Conservation (phyloP, 164 flowering plant species). For the Annona cherimola region DNA sequence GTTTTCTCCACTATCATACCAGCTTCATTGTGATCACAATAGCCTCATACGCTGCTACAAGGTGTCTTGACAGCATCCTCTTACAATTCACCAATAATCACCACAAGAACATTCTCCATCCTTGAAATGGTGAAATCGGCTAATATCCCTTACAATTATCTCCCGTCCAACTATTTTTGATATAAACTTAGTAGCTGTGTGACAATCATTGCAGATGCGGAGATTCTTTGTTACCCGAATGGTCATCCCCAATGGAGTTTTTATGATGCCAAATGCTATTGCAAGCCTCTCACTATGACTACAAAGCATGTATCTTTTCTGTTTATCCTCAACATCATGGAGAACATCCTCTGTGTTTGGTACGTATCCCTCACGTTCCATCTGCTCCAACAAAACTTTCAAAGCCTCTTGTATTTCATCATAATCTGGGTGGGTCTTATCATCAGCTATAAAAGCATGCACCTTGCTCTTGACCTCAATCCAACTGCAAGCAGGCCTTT, state of each 20-base stretch:
- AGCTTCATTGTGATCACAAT: no score
- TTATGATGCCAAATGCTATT: constrained; percentile 62
- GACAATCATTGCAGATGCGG: constrained; percentile 69
- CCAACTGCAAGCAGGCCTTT: constrained; percentile 86
- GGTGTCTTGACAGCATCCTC: no score
- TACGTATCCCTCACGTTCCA: constrained; percentile 73
- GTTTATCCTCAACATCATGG: constrained; percentile 76
- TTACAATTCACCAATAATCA: constrained; percentile 45
- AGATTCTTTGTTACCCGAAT: constrained; percentile 65
- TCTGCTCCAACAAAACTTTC: constrained; percentile 41
- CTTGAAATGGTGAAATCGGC: constrained; percentile 67
- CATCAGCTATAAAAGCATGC: constrained; percentile 68
- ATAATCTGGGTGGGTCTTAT: constrained; percentile 61
- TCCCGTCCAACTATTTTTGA: constrained; percentile 58
- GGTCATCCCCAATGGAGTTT: constrained; percentile 57
- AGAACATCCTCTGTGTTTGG: constrained; percentile 56
- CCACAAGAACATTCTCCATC: constrained; percentile 65
- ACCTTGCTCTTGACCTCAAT: constrained; percentile 56
- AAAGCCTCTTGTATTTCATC: constrained; percentile 44
- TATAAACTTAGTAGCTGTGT: constrained; percentile 53
- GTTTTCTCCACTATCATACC: no score
- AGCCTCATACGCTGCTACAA: not conserved
- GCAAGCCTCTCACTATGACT: constrained; percentile 65
- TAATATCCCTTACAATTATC: constrained; percentile 59
- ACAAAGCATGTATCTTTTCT: constrained; percentile 44